Evolutionary conservation across 192 early-diverging fungal genomes (phyloP).

Genomic region (Anaeromyces robustus): DNA sequence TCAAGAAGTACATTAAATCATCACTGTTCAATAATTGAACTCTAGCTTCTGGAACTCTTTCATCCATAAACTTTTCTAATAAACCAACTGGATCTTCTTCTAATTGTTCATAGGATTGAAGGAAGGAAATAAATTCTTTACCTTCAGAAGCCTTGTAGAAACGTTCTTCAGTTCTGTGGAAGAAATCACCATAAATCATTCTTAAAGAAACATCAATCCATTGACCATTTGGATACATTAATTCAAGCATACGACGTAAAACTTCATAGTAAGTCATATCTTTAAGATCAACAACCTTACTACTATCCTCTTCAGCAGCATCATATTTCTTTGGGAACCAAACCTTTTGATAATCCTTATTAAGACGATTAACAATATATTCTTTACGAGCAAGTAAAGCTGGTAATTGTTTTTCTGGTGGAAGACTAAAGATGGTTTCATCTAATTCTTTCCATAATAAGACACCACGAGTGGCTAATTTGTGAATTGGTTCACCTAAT

Average conservation of each 20-base stretch:
- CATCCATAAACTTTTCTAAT: constrained; percentile 45
- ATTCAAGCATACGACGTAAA: constrained; percentile 59
- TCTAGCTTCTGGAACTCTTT: constrained; percentile 43
- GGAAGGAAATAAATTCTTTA: constrained; percentile 21
- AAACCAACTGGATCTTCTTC: constrained; percentile 45
- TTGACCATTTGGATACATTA: constrained; percentile 57
- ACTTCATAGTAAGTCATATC: constrained; percentile 93
- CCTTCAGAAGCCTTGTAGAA: constrained; percentile 35
- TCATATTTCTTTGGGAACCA: constrained; percentile 76
- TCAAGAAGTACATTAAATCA: constrained; percentile 69
- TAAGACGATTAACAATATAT: constrained; percentile 71
- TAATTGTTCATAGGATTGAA: constrained; percentile 45
- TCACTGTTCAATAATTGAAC: constrained; percentile 65
- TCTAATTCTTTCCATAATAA: constrained; percentile 66
- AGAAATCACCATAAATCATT: constrained; percentile 59
- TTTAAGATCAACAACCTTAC: constrained; percentile 56
- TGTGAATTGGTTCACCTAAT: constrained; percentile 85
- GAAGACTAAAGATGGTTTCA: constrained; percentile 60
- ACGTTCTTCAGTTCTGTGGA: constrained; percentile 75
- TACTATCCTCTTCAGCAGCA: constrained; percentile 32
- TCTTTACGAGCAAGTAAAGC: constrained; percentile 64
- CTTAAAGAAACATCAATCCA: constrained; percentile 67
- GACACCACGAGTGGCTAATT: constrained; percentile 70
- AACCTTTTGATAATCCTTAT: constrained; percentile 80
- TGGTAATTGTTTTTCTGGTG: constrained; percentile 61